phyloP scores from a whole-genome alignment of 1,139 yeast species.

The Geotrichum fermentans region DNA sequence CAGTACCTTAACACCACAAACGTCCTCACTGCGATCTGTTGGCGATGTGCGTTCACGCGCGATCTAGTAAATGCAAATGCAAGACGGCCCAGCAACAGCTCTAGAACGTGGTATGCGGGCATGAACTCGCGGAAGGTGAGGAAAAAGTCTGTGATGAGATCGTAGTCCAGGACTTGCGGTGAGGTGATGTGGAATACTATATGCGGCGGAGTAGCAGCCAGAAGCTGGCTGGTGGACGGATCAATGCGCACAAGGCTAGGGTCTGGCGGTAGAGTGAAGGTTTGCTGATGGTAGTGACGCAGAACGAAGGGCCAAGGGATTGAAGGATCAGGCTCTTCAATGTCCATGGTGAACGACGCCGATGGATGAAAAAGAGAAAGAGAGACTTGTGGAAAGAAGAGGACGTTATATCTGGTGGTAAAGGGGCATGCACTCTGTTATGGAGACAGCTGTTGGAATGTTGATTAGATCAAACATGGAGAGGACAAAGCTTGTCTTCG shows the following conservation, averaged over 20 bases:
- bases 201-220: constrained; percentile 39
- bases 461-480: background rate
- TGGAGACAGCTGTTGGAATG: background rate
- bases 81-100: constrained; percentile 58
- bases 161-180: constrained; percentile 73
- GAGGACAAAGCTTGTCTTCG: background rate
- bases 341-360: background rate
- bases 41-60: constrained; percentile 32
- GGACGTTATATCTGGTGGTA: background rate
- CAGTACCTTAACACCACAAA: constrained; percentile 88
- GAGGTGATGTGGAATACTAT: constrained; percentile 71
- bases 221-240: background rate
- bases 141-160: constrained; percentile 76
- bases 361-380: background rate
- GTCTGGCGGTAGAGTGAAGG: constrained; percentile 6
- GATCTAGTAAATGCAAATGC: constrained; percentile 55
- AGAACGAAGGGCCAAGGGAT: constrained; percentile 11
- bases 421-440: background rate
- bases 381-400: background rate
- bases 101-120: constrained; percentile 52
- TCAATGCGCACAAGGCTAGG: constrained; percentile 6
- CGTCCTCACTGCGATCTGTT: constrained; percentile 63
- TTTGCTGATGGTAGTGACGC: background rate
- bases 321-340: background rate
- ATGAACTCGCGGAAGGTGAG: constrained; percentile 73